Evolutionary conservation across 2,329 filamentous ascomycete species (phyloP).

Genomic region (Fusarium pseudonygamai): DNA sequence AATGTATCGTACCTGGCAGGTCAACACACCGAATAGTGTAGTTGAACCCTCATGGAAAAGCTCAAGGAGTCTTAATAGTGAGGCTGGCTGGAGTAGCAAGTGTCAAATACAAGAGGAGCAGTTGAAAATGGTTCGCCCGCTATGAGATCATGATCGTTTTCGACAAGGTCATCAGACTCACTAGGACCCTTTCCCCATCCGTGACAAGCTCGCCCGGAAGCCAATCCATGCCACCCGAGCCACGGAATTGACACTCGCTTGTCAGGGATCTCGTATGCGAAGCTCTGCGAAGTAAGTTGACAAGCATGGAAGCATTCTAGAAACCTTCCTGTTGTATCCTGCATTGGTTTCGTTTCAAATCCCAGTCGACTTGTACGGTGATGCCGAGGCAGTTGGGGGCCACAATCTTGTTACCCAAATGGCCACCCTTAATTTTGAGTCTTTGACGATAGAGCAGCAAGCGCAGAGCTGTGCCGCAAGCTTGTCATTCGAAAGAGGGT

Average conservation of each 20-base stretch:
- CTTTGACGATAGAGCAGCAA: slow-evolving; percentile 5
- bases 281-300: neutral
- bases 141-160: slow-evolving; percentile 4
- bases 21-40: slow-evolving; percentile 5
- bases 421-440: neutral
- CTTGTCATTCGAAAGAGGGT: slow-evolving; percentile 6
- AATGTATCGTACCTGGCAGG: neutral
- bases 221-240: slow-evolving; percentile 14
- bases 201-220: slow-evolving; percentile 10
- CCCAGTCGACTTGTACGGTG: slow-evolving; percentile 1
- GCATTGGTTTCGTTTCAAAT: slow-evolving; percentile 23
- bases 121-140: slow-evolving; percentile 18
- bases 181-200: neutral
- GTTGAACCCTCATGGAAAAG: neutral
- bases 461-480: slow-evolving; percentile 23
- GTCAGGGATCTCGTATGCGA: slow-evolving; percentile 18
- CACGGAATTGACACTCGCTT: slow-evolving; percentile 8
- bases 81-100: slow-evolving; percentile 27
- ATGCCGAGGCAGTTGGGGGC: slow-evolving; percentile 16
- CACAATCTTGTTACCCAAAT: neutral
- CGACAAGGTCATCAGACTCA: slow-evolving; percentile 7
- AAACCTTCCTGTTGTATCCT: slow-evolving; percentile 39
- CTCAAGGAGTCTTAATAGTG: slow-evolving; percentile 8
- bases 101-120: neutral
- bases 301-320: slow-evolving; percentile 36